Evolutionary conservation across 176 grass and related monocot species (phyloP).

Genomic region (Puccinellia tenuiflora): DNA sequence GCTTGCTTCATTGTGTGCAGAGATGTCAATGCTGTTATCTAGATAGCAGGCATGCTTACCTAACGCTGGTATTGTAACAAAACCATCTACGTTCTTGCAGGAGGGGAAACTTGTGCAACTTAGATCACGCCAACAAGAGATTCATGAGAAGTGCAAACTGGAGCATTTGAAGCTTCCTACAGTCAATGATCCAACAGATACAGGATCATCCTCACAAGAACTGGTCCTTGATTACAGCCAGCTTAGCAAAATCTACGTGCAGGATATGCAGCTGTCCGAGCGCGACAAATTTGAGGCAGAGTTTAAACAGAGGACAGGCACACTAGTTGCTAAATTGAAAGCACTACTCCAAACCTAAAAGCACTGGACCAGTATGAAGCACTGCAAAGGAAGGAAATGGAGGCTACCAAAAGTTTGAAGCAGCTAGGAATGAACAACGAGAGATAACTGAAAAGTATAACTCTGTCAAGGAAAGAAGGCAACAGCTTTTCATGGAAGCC

Average conservation of each 20-base stretch:
- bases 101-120: constrained; percentile 60
- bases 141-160: constrained; percentile 77
- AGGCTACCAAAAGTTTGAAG: constrained; percentile 84
- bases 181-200: constrained; percentile 70
- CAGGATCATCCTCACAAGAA: constrained; percentile 30
- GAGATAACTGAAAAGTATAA: constrained; percentile 84
- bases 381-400: constrained; percentile 76
- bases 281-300: constrained; percentile 72
- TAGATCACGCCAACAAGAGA: constrained; percentile 45
- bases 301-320: constrained; percentile 68
- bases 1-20: not conserved
- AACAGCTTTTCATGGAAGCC: constrained; percentile 79
- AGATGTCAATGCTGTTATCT: not conserved
- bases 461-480: constrained; percentile 67
- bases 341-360: constrained; percentile 84
- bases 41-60: not conserved
- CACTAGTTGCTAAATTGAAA: constrained; percentile 65
- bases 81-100: constrained; percentile 40
- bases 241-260: constrained; percentile 56
- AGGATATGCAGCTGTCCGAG: constrained; percentile 59
- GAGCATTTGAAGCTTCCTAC: constrained; percentile 81
- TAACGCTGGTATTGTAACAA: constrained; percentile 5
- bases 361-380: constrained; percentile 86
- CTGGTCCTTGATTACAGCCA: constrained; percentile 64
- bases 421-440: constrained; percentile 74